Evolutionary conservation across 2,329 filamentous ascomycete species (phyloP), one percentile per base, ranked within the genome.

Genomic region (Cryphonectria japonica): DNA sequence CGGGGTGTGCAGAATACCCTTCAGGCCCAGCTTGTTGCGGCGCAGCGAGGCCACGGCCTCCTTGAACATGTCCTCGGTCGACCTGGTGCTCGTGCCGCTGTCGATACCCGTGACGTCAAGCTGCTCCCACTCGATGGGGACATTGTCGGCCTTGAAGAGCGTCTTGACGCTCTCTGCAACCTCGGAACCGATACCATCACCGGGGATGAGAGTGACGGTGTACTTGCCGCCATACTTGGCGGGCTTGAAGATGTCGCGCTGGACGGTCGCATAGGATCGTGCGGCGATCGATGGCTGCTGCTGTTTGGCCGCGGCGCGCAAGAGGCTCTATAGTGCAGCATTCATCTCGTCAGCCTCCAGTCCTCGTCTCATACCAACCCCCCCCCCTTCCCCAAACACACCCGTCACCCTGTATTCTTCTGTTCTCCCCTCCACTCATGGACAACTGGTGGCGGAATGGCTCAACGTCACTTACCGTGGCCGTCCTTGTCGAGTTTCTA

Each of bases 201-300:
- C 96, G 83, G 96, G 96, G 82, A 99, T 98, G 80, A 99, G 88
- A 75, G 95, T 98, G 78, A 98, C 95, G 52, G 96, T 99, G 89
- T 98, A 99, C 87, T 98, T 99, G 86, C 95, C 94, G 83, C 96
- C 96, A 83, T 95, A 98, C 89, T 98, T 96, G 86, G 95, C 94
- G 78, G 95, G 95, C 89, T 98, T 97, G 90, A 98, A 98, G 85
- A 98, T 95, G 84, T 98, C 96, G 82, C 92, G 92, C 84, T 94
- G 90, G 78, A 97, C 87, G 75, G 93, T 97, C 78, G 94, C 93
- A 82, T 94, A 91, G 78, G 85, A 84, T 80, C 87, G 86, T 72
- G 84, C 81, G 75, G 80, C 79, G 72, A 74, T 75, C 71, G 78
- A 77, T 73, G 80, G 78, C 76, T 82, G 82, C 76, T 83, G 83